Evolutionary conservation across 2,329 filamentous ascomycete species (phyloP).

Genomic region (Sporothrix phasma): DNA sequence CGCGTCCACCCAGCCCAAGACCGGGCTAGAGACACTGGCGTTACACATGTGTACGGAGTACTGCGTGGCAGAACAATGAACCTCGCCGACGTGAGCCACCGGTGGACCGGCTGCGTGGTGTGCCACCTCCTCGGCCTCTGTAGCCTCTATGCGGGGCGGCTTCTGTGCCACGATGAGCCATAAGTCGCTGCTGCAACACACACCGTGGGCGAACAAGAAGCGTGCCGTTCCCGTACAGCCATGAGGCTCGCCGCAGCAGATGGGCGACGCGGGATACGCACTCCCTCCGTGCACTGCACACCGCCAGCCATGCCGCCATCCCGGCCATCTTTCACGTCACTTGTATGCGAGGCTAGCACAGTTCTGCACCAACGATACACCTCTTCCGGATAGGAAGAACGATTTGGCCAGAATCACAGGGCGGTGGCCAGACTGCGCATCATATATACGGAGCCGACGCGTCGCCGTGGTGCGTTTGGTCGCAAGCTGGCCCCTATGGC

Average conservation of each 20-base stretch:
- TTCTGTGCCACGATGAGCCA: neutral
- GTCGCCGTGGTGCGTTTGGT: neutral
- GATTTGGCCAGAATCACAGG: too few relatives aligned
- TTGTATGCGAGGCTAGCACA: neutral
- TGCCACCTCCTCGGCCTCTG: neutral
- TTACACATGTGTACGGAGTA: neutral
- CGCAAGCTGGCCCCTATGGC: too few relatives aligned
- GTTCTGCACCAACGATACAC: too few relatives aligned
- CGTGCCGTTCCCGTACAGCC: neutral
- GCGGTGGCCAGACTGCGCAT: too few relatives aligned
- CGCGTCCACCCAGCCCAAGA: too few relatives aligned
- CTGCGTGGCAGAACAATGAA: neutral
- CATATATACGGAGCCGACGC: too few relatives aligned
- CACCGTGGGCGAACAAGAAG: neutral
- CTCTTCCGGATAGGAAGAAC: too few relatives aligned
- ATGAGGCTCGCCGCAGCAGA: neutral
- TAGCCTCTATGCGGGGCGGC: neutral
- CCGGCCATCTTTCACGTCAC: neutral
- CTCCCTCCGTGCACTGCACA: neutral
- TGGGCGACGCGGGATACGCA: neutral
- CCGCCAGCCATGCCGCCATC: neutral
- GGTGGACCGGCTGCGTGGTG: neutral
- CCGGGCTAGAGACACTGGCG: neutral
- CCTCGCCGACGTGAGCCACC: neutral
- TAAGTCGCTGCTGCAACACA: neutral